A percentile compares a stretch with the other conserved stretches of the same genome.
Conservation (phyloP, 805 yeast species). For the Candida nanaspora region DNA sequence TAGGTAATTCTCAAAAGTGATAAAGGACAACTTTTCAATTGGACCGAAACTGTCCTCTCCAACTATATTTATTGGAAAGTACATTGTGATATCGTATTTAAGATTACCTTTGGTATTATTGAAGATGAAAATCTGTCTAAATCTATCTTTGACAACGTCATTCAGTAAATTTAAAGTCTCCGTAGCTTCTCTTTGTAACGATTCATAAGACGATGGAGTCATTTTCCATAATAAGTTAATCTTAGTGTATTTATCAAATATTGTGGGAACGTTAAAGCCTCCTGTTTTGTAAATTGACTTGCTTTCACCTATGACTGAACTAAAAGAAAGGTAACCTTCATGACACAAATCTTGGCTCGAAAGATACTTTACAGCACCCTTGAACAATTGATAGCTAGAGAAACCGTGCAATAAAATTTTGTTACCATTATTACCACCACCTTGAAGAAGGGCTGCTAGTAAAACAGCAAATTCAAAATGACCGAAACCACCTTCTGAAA, state of each 20-base stretch:
- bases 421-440: constrained; percentile 73
- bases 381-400: constrained; percentile 89
- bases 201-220: constrained; percentile 57
- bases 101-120: constrained; percentile 45
- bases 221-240: constrained; percentile 78
- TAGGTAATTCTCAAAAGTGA: constrained; percentile 61
- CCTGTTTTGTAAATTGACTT: constrained; percentile 38
- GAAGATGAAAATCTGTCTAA: constrained; percentile 66
- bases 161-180: constrained; percentile 63
- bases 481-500: constrained; percentile 76
- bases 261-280: constrained; percentile 68
- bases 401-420: constrained; percentile 79
- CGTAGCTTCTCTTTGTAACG: constrained; percentile 57
- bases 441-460: constrained; percentile 74
- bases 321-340: constrained; percentile 61
- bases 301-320: constrained; percentile 43
- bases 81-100: constrained; percentile 60
- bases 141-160: constrained; percentile 79
- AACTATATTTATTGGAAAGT: constrained; percentile 39
- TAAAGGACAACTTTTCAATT: constrained; percentile 61
- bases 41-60: constrained; percentile 50
- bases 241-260: constrained; percentile 70
- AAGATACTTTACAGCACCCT: constrained; percentile 74
- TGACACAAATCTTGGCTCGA: constrained; percentile 69
- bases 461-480: constrained; percentile 81